Evolutionary conservation across 768 basidiomycete genomes (phyloP).

Genomic region (Rhodotorula graminis): DNA sequence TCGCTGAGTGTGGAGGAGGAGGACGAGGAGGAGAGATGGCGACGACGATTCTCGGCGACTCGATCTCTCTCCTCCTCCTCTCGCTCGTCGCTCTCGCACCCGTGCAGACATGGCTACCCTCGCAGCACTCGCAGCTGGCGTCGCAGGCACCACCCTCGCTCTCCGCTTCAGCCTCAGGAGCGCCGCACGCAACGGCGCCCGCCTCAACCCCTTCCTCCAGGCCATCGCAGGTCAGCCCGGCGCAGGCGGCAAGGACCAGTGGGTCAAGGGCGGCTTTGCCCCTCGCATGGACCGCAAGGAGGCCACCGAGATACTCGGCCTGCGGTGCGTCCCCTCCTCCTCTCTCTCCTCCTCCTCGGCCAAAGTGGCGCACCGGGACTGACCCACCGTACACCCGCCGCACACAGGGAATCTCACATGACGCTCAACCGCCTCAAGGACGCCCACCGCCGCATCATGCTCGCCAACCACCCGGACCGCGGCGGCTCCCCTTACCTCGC

Average conservation of each 20-base stretch:
- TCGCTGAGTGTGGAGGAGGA: too few relatives aligned
- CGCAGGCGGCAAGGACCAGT: constrained; percentile 56
- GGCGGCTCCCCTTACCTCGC: constrained; percentile 98
- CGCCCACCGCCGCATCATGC: constrained; percentile 93
- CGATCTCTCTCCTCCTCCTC: background rate
- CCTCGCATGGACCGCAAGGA: constrained; percentile 94
- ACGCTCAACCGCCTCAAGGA: constrained; percentile 81
- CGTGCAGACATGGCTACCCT: constrained; percentile 63
- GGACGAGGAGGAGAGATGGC: too few relatives aligned
- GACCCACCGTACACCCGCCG: constrained; percentile 3
- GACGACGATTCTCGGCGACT: too few relatives aligned
- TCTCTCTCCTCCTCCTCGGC: background rate
- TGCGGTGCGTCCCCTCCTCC: constrained; percentile 62
- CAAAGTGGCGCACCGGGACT: too few relatives aligned
- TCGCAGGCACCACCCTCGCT: constrained; percentile 68
- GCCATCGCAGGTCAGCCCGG: constrained; percentile 35
- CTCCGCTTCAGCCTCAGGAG: constrained; percentile 64
- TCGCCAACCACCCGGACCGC: constrained; percentile 96
- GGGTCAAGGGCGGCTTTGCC: constrained; percentile 89
- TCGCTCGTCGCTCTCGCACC: background rate
- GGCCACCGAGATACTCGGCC: constrained; percentile 81
- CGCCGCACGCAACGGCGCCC: constrained; percentile 38
- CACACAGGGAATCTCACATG: constrained; percentile 71
- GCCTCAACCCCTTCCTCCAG: constrained; percentile 33
- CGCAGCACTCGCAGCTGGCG: constrained; percentile 64